Evolutionary conservation across 129 eudicot species (phyloP), one percentile per base, ranked within the genome.

Genomic region (Erigeron canadensis): DNA sequence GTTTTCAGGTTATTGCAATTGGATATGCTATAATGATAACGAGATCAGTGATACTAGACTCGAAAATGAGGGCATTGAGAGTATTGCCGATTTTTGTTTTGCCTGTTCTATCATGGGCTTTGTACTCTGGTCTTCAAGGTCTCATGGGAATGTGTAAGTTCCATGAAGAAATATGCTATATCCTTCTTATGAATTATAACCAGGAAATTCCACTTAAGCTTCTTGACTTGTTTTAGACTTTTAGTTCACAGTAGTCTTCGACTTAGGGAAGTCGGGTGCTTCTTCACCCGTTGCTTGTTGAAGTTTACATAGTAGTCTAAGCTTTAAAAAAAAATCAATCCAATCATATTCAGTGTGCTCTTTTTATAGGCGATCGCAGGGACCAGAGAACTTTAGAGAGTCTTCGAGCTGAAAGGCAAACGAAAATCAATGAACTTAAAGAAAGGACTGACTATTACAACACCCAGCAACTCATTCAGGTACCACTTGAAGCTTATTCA

Each of bases 401-500:
- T 76, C 97, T 95, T 72, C 87, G 93, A 57, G 86, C 84, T 15
- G 99, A 95, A 83, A 86, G 99, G 82, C 89, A 82, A 73, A 87
- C 76, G 23, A 95, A 95, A 81, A 95, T 95, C 34, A 89, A 95
- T 71, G 99, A 90, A 79, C 97, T 95, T 22, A 95, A 95, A 81
- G 99, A 95, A 79, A 85, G 68, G 79, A 90, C 96, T 28, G 88
- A 95, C 77, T 95, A 87, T 64, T 95, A 95, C 78, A 79, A 69
- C 51, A 95, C 99, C 17, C 99, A 90, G 43, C 96, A 95, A 78
- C 96, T 95, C 61, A 95, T 95, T 70, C 99, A 93, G 98, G 98
- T 89, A 72, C 12, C 63, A 67, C 63, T 37, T 58, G 34, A 67
- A 69, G 41, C 69, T 45, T 34, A 57, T 19, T 11, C 70, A 46